These are phyloP conservation scores for Lathyrus oleraceus DNA, from an alignment of 306 rosid species.

Conservation along the genomic window DNA sequence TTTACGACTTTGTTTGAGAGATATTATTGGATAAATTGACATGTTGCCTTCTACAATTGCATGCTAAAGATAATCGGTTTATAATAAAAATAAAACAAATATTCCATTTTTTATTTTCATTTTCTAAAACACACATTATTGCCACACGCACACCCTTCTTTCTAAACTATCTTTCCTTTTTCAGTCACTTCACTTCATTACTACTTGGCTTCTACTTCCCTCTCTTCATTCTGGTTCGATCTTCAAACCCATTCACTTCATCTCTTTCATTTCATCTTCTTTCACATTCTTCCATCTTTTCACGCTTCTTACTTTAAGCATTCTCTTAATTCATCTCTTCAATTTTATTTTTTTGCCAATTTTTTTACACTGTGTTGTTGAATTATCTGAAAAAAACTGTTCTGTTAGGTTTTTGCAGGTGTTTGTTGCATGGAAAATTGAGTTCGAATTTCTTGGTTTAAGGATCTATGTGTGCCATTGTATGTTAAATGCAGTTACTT, in stretches of 20 bases:
- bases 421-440: neutral
- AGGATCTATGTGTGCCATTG: neutral
- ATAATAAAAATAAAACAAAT: no score
- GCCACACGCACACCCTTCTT: neutral
- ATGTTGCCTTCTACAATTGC: no score
- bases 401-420: slow-evolving; percentile 3
- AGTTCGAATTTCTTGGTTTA: slow-evolving; percentile 5
- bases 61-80: no score
- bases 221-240: slow-evolving; percentile 44
- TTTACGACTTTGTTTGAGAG: no score
- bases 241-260: slow-evolving; percentile 1
- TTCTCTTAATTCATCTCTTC: neutral
- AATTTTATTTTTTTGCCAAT: neutral
- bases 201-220: slow-evolving; percentile 13
- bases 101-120: no score
- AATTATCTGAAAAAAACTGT: neutral
- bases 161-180: neutral
- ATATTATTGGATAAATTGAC: no score
- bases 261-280: neutral
- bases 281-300: neutral
- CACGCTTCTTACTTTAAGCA: neutral
- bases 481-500: slow-evolving; percentile 11
- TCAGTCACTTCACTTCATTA: neutral
- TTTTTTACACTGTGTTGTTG: slow-evolving; percentile 18
- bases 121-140: no score